Base-by-base conservation (phyloP, 192 early-diverging fungal species). In the Blastocladiella britannica region DNA sequence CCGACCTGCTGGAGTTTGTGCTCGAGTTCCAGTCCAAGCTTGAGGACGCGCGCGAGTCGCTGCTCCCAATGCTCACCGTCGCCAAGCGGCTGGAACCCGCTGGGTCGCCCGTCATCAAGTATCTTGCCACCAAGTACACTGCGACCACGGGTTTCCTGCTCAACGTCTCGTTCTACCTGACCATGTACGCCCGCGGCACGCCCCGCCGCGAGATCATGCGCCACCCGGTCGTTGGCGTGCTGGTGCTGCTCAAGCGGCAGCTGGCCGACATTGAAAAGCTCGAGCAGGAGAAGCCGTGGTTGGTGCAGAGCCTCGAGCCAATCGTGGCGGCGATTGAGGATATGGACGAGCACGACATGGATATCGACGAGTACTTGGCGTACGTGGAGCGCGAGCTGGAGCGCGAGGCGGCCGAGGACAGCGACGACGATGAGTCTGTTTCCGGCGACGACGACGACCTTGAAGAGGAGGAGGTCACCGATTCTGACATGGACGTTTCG, bases 331-430 rank as follows among this genome's bases (percentile, higher is more conserved):
- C 37, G 9, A 9, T 47, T 6, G 37, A 47, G 15, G 37, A 47
- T 20, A 47, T 47, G 37, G 37, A 47, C 15, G 37, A 47, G 37
- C 37, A 20, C 37, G 37, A 20, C 7, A 47, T 47, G 37, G 12
- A 9, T 9, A 20, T 47, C 37, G 37, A 47, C 37, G 37, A 47
- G 37, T 47, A 47, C 9, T 47, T 47, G 2, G 37, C 12, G 12
- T 47, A 20, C 22, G 66, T 67, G 53, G 72, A 71, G 37, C 79
- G 76, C 53, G 77, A 84, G 57, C 64, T 66, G 26, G 80, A 74
- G 52, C 76, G 80, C 74, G 67, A 70, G 55, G 72, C 75, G 58
- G 67, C 71, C 60, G 77, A 79, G 66, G 66, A 62, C n/a, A 70
- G 65, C 7, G 67, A 63, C 18, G 71, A 71, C 7, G 65, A 72